Conservation (phyloP, 179 eudicot species). For the Monotropa hypopitys region DNA sequence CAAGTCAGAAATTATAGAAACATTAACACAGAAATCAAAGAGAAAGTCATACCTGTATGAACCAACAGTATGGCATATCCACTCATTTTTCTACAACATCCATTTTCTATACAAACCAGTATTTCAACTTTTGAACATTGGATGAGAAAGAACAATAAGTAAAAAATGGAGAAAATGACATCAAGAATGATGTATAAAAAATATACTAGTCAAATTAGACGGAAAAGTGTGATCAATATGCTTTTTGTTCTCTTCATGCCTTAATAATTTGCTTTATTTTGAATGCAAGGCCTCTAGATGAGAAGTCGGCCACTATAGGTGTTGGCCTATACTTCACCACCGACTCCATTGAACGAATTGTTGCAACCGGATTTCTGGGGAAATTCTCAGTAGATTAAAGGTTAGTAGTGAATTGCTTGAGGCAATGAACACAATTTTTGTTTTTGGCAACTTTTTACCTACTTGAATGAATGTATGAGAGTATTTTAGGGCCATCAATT, state of each 20-base stretch:
- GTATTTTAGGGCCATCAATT: constrained; percentile 27
- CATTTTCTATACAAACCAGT: no score
- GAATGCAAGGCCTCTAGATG: constrained; percentile 54
- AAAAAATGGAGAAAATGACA: no score
- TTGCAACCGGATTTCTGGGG: constrained; percentile 40
- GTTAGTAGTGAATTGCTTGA: not conserved
- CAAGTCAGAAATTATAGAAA: no score
- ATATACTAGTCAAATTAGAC: no score
- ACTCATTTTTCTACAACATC: no score
- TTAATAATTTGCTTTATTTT: constrained; percentile 37
- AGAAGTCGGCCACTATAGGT: constrained; percentile 47
- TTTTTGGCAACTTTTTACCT: constrained; percentile 21
- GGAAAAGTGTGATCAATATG: not conserved
- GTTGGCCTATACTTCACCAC: constrained; percentile 41
- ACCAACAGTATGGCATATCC: no score
- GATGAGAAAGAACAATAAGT: no score
- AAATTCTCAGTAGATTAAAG: not conserved
- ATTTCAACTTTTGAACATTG: no score
- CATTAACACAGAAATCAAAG: no score
- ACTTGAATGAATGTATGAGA: constrained; percentile 32
- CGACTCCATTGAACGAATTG: constrained; percentile 34
- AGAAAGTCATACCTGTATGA: no score
- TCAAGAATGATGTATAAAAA: no score
- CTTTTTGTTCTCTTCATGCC: constrained; percentile 20
- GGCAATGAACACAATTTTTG: not conserved